Evolutionary conservation across 345 rosid species (phyloP), one percentile per base, ranked within the genome.

Genomic region (Zanthoxylum bungeanum): DNA sequence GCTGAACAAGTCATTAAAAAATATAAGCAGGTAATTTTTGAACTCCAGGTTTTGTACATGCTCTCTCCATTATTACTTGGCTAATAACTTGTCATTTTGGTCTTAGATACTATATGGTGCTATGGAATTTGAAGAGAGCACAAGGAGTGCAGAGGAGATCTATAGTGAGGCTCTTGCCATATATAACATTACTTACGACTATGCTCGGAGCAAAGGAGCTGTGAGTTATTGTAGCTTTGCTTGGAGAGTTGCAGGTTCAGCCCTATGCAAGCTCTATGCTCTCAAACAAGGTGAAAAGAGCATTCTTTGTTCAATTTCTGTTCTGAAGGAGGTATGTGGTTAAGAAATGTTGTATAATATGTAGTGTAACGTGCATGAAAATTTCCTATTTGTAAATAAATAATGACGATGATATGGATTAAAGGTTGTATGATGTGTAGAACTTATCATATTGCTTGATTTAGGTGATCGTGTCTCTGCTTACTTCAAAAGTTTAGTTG

Each of bases 161-260:
- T 76, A 81, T 1, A 30, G 73, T 0, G 87, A 86, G 60, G 94
- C 92, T 4, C 47, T 80, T 0, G 92, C 96, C 2, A 80, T 91
- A 16, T 91, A 91, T 36, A 65, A 87, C 44, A 31, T 79, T 4
- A 68, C 53, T 14, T 91, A 87, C 0, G 81, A 83, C 17, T 28
- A 81, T 63, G 97, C 97, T 1, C 66, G n/a, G 27, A 3, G 2
- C 1, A 0, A 0, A 2, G 7, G 67, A 1, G 33, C 9, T 11
- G 80, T 33, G 0, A 0, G 16, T 0, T 64, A 28, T 24, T 88
- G 97, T 44, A 19, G 59, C 4, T 89, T 93, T 71, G 96, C 87
- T 17, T 91, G 98, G 98, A 91, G 62, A 61, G 83, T 85, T 31
- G 94, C 96, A 24, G 94, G 97, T 21, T 65, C 87, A 22, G 88